Base-by-base conservation (phyloP, 2,329 filamentous ascomycete genomes). In the Clarireedia hainanense region DNA sequence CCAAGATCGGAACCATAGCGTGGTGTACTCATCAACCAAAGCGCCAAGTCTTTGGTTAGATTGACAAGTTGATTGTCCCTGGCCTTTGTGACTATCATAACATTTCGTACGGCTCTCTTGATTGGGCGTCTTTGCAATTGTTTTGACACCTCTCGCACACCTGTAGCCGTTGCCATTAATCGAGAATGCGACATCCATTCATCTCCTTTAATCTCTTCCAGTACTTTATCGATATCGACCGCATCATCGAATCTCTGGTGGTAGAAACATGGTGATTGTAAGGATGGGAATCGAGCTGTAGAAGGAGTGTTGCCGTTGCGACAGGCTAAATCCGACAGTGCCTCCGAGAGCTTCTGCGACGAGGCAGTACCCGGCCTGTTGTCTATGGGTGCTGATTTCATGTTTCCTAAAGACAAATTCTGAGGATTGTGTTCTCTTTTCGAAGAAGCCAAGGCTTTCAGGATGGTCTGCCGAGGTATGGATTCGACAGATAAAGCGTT, bases 81-180 rank as follows among this genome's bases (percentile, higher is more conserved):
- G 23, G 94, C 94, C 73, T 97, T 99, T 59, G 94, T 99, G 61
- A 99, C 89, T 67, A 99, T 96, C 94, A 99, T 97, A 67, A 99
- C 83, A 70, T 90, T 96, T 67, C 83, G 84, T 47, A 99, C 91
- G 10, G 91, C 91, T 63, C 91, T 86, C 73, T 89, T 94, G 72
- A 97, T 90, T 23, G 94, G 92, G 42, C 90, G 83, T 55, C 92
- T 84, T 74, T 96, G 92, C 57, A 99, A 79, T 73, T 97, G 94
- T 72, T 95, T 92, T 15, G 91, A 95, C 12, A 99, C 91, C 73
- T 99, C 94, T 52, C 94, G 85, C 20, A 99, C 94, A 47, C 91
- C 89, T 0, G 90, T 95, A 50, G 94, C 94, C 0, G 94, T 99
- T 75, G 96, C 92, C 67, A 96, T 89, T 43, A 99, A 81, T 53